Evolutionary conservation across 305 asterid genomes (phyloP).

Genomic region (Euphrasia arctica): DNA sequence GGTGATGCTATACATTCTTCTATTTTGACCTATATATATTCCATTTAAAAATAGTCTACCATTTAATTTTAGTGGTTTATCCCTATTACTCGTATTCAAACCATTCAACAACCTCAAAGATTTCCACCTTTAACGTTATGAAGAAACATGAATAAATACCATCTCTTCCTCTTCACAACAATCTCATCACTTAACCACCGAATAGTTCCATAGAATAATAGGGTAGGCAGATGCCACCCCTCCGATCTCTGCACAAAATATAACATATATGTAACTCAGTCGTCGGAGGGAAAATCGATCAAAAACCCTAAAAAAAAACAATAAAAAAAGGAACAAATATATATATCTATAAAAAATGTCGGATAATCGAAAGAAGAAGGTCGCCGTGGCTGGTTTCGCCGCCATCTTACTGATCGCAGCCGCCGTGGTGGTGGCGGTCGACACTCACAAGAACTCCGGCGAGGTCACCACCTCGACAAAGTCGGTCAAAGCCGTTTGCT

Average conservation of each 20-base stretch:
- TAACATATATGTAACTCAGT: background rate
- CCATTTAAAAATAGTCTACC: too few species aligned
- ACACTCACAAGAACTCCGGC: conserved; percentile 1
- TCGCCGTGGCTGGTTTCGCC: conserved; percentile 33
- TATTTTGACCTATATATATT: too few species aligned
- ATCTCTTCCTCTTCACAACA: background rate
- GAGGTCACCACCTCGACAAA: conserved; percentile 21
- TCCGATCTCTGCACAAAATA: conserved; percentile 13
- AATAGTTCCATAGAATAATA: conserved; percentile 8
- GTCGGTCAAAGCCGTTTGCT: conserved; percentile 39
- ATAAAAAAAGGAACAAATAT: too few species aligned
- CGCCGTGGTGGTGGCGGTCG: conserved; percentile 34
- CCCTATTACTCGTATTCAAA: too few species aligned
- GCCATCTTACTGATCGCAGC: conserved; percentile 43
- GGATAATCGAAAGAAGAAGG: conserved; percentile 22
- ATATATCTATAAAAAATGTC: conserved; percentile 23
- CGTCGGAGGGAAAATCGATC: background rate
- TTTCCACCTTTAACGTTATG: background rate
- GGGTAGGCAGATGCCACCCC: conserved; percentile 7
- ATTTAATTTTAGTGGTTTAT: too few species aligned
- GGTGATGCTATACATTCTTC: too few species aligned
- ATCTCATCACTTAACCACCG: conserved; percentile 17
- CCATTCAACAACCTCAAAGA: background rate
- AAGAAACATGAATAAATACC: conserved; percentile 6
- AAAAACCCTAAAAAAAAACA: too few species aligned